phyloP scores from a whole-genome alignment of 2,329 filamentous ascomycete species.

The Ophiostoma triangulosporum region DNA sequence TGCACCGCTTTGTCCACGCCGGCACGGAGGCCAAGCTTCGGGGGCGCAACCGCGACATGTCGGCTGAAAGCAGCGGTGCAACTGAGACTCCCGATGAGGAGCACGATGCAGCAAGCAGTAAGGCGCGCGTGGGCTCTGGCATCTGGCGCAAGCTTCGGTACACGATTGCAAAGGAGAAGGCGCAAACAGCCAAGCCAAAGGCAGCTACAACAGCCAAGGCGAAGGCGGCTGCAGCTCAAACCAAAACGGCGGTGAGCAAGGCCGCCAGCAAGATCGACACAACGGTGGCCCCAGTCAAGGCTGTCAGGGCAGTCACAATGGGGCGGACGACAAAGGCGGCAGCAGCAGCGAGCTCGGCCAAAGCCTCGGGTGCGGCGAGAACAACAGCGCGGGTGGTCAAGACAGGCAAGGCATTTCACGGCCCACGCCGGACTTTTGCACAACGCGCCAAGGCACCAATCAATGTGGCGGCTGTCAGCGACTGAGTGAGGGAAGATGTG shows the following conservation, averaged over 20 bases:
- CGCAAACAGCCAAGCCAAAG: background rate
- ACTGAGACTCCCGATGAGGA: background rate
- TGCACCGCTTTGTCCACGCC: constrained; percentile 69
- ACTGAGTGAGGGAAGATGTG: too few relatives aligned
- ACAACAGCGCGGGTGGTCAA: background rate
- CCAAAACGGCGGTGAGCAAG: background rate
- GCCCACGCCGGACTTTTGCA: constrained; percentile 1
- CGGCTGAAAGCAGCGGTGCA: background rate
- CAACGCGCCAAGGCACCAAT: background rate
- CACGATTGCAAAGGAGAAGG: constrained; percentile 5
- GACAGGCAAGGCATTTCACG: constrained; percentile 3
- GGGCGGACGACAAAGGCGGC: background rate
- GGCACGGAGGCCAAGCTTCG: constrained; percentile 50
- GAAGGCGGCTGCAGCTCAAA: background rate
- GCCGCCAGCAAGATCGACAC: background rate
- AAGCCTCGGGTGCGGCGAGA: background rate
- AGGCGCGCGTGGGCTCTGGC: constrained; percentile 9
- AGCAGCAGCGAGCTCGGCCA: background rate
- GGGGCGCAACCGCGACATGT: constrained; percentile 21
- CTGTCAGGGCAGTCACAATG: background rate
- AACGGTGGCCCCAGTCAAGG: background rate
- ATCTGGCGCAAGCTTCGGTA: constrained; percentile 15
- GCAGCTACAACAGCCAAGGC: background rate
- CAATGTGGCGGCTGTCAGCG: background rate
- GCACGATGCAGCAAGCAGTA: background rate